These are phyloP conservation scores for Hypoxylon intermedium DNA, from an alignment of 495 filamentous ascomycete species.

Conservation along the genomic window DNA sequence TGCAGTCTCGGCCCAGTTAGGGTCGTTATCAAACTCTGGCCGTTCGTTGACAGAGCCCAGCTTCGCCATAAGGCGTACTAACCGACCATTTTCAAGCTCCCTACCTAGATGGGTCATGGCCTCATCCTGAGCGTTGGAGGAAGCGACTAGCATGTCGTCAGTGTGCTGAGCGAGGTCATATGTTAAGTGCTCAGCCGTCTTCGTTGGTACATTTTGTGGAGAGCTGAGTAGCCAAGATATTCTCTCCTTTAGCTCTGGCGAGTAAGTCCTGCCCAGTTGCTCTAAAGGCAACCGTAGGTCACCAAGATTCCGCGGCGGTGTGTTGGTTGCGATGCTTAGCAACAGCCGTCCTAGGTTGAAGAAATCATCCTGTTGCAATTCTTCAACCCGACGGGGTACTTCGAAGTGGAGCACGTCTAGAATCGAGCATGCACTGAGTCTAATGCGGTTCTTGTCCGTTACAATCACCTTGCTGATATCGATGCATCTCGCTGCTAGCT, in stretches of 20 bases:
- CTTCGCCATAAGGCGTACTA: constrained; percentile 83
- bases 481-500: constrained; percentile 82
- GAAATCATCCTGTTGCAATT: constrained; percentile 90
- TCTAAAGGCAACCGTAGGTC: constrained; percentile 70
- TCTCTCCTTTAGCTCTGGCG: constrained; percentile 72
- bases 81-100: constrained; percentile 90
- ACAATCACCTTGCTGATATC: constrained; percentile 85
- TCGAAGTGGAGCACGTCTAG: constrained; percentile 87
- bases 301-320: constrained; percentile 59
- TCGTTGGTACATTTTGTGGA: constrained; percentile 57
- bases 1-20: constrained; percentile 84
- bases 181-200: constrained; percentile 79
- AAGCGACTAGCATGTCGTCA: constrained; percentile 74
- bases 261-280: constrained; percentile 74
- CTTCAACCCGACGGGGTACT: constrained; percentile 65
- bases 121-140: constrained; percentile 63
- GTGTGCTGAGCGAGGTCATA: constrained; percentile 76
- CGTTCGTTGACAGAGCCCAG: constrained; percentile 86
- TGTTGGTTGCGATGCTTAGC: constrained; percentile 75
- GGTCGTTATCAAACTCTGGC: constrained; percentile 77
- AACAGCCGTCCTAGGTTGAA: constrained; percentile 83
- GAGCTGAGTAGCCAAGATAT: constrained; percentile 76
- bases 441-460: constrained; percentile 82
- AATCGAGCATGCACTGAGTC: constrained; percentile 86
- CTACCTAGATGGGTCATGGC: constrained; percentile 62